Conservation (phyloP, 176 grass and related monocot genomes). For the Aegilops bicornis region DNA sequence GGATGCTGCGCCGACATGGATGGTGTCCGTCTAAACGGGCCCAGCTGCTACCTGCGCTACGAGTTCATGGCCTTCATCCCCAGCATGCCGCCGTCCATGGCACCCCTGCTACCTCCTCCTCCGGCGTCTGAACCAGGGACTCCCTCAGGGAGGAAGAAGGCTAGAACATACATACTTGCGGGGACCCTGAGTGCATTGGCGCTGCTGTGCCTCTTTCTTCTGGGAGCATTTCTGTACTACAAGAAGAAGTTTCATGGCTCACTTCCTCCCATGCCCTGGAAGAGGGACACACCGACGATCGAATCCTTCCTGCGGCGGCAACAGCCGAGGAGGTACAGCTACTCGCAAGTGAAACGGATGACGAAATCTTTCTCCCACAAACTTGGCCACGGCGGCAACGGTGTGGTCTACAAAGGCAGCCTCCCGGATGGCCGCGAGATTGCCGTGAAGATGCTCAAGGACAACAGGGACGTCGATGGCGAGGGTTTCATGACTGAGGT, state of each 20-base stretch:
- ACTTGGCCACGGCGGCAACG: conserved; percentile 52
- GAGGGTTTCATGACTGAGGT: conserved; percentile 57
- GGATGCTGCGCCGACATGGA: conserved; percentile 31
- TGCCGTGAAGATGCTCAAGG: conserved; percentile 55
- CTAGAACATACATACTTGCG: conserved; percentile 22
- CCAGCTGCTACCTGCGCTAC: conserved; percentile 35
- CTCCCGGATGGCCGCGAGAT: conserved; percentile 28
- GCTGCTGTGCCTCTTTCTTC: background rate
- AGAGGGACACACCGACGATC: background rate
- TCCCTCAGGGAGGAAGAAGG: conserved; percentile 11
- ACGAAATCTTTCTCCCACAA: conserved; percentile 47
- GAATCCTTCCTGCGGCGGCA: conserved; percentile 22
- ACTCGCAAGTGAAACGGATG: conserved; percentile 45
- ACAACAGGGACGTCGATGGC: conserved; percentile 23
- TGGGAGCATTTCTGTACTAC: background rate
- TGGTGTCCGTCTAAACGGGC: conserved; percentile 16
- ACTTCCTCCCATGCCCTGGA: conserved; percentile 12
- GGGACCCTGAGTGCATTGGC: background rate
- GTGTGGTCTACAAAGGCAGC: conserved; percentile 47
- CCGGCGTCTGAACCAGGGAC: background rate
- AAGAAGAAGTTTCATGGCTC: conserved; percentile 17
- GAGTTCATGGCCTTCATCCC: conserved; percentile 16
- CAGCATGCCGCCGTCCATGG: conserved; percentile 6
- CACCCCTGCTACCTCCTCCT: conserved; percentile 5
- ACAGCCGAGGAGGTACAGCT: conserved; percentile 36